Evolutionary conservation across 78 protist species (phyloP).

Genomic region (Dictyostelium capitatum): DNA sequence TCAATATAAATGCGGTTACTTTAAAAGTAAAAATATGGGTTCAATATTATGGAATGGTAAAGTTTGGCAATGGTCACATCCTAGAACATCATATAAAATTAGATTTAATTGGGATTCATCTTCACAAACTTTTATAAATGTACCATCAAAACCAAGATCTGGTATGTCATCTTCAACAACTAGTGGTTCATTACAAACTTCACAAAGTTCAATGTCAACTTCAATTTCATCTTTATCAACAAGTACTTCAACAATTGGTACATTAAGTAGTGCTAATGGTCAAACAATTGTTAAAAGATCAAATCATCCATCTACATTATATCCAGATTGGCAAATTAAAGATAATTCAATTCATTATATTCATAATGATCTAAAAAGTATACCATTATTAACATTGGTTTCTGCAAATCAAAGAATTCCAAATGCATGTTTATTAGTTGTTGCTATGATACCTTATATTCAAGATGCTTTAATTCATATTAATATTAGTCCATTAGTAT

Average conservation of each 20-base stretch:
- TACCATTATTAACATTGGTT: background rate
- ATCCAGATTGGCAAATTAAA: conserved; percentile 57
- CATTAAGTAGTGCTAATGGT: background rate
- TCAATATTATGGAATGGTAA: conserved; percentile 47
- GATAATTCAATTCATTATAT: background rate
- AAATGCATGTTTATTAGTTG: conserved; percentile 11
- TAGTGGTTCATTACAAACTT: background rate
- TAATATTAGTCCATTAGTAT: background rate
- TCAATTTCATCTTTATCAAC: background rate
- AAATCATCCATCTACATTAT: conserved; percentile 43
- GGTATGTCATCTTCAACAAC: background rate
- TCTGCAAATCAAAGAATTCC: conserved; percentile 23
- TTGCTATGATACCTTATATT: conserved; percentile 54
- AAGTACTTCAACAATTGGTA: background rate
- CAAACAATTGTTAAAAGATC: background rate
- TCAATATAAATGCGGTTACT: conserved; percentile 27
- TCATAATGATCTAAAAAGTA: background rate
- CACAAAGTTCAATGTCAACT: background rate
- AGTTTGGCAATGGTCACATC: conserved; percentile 65
- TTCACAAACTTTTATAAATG: conserved; percentile 14
- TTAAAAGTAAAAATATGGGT: conserved; percentile 39
- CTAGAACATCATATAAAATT: conserved; percentile 53
- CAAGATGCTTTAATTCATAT: conserved; percentile 40
- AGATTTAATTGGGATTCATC: conserved; percentile 33
- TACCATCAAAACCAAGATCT: background rate